A percentile compares a stretch with the other conserved stretches of the same genome.
Evolutionary conservation across 495 filamentous ascomycete genomes (phyloP).

Genomic region (Cudoniella acicularis): DNA sequence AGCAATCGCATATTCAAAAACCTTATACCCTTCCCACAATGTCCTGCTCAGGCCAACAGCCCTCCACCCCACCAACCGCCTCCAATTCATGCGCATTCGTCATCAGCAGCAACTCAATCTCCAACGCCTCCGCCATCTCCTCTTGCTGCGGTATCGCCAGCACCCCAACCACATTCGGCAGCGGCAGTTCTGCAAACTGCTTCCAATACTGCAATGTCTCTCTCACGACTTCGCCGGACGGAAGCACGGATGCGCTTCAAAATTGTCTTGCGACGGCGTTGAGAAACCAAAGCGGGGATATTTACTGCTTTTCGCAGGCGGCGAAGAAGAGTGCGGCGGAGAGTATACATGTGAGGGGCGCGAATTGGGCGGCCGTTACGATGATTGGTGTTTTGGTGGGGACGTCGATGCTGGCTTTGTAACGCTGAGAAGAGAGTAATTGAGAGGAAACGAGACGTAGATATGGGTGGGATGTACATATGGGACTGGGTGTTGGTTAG

Average conservation of each 20-base stretch:
- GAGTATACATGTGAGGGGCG: background rate
- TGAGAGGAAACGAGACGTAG: background rate
- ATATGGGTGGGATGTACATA: background rate
- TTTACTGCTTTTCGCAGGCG: background rate
- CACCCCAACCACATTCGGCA: too few species aligned
- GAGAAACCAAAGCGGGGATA: background rate
- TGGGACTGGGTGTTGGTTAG: background rate
- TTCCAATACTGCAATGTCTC: constrained; percentile 1
- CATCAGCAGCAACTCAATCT: too few species aligned
- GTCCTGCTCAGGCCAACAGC: too few species aligned
- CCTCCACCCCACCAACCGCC: too few species aligned
- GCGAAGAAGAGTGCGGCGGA: background rate
- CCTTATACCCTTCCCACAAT: too few species aligned
- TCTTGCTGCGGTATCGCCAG: too few species aligned
- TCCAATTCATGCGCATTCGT: too few species aligned
- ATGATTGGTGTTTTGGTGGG: background rate
- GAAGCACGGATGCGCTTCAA: background rate
- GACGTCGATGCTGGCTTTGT: background rate
- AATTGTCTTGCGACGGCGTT: background rate
- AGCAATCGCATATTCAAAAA: too few species aligned
- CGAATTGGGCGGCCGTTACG: background rate
- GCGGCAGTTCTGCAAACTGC: too few species aligned
- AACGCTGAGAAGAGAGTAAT: background rate
- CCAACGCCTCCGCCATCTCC: too few species aligned
- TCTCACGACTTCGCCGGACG: background rate